Evolutionary conservation across 2,329 filamentous ascomycete species (phyloP).

Genomic region (Drechslera avenae): DNA sequence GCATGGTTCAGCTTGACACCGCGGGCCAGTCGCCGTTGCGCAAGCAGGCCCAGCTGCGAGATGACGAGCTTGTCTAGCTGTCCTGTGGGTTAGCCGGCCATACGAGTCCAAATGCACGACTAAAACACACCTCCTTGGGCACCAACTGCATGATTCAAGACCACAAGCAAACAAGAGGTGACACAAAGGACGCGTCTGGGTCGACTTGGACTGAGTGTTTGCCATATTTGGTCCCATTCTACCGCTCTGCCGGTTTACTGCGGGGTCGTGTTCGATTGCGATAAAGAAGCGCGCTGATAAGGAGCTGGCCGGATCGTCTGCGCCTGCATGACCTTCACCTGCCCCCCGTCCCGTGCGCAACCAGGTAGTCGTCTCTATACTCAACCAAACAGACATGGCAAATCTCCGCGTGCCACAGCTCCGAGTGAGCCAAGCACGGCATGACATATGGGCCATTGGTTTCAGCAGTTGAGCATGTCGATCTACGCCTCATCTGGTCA

Average conservation of each 20-base stretch:
- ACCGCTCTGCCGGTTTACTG: slow-evolving; percentile 7
- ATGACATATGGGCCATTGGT: slow-evolving; percentile 1
- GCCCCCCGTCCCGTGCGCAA: neutral
- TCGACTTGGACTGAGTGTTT: neutral
- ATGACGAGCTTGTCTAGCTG: slow-evolving; percentile 97
- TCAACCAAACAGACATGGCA: slow-evolving; percentile 1
- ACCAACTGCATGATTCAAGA: slow-evolving; percentile 42
- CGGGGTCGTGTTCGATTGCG: slow-evolving; percentile 10
- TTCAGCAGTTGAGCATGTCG: slow-evolving; percentile 1
- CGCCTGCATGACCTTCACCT: neutral
- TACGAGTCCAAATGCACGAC: neutral
- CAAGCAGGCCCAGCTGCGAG: slow-evolving; percentile 83
- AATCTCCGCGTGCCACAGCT: neutral
- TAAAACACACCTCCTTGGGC: slow-evolving; percentile 43
- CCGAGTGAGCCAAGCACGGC: neutral
- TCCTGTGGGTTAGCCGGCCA: slow-evolving; percentile 27
- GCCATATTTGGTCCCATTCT: neutral
- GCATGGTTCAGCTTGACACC: slow-evolving; percentile 89
- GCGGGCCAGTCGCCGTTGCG: slow-evolving; percentile 84
- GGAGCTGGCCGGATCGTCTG: slow-evolving; percentile 3
- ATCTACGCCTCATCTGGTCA: neutral
- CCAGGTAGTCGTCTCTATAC: neutral
- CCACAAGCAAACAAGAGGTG: neutral
- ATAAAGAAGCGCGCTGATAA: slow-evolving; percentile 21
- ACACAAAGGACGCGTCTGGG: neutral